Percentiles rank a stretch among this genome's conserved stretches.
These are phyloP conservation scores for Manihot esculenta DNA, from an alignment of 441 rosid genomes.

Conservation along the genomic window DNA sequence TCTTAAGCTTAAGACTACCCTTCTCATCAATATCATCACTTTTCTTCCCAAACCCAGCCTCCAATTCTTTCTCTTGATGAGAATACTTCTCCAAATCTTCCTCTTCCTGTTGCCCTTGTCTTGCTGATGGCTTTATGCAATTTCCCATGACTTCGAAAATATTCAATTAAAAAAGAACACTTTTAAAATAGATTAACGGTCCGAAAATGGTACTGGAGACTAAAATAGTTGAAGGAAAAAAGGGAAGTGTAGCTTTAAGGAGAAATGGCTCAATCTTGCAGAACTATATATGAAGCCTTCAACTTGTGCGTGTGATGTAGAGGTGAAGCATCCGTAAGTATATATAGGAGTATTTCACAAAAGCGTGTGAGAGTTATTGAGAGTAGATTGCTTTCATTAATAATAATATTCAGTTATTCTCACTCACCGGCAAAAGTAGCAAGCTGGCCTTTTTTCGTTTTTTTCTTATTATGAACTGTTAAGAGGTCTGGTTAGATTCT, in stretches of 20 bases:
- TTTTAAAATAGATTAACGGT: neutral
- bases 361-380: conserved; percentile 1
- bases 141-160: conserved; percentile 53
- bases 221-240: neutral
- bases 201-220: neutral
- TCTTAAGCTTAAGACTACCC: conserved; percentile 59
- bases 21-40: conserved; percentile 23
- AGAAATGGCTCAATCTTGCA: neutral
- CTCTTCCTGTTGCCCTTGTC: conserved; percentile 26
- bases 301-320: conserved; percentile 24
- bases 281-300: neutral
- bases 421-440: conserved; percentile 5
- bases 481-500: no score
- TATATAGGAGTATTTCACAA: conserved; percentile 20
- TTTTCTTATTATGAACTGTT: no score
- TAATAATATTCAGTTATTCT: neutral
- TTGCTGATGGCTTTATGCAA: conserved; percentile 45
- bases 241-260: neutral
- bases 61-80: conserved; percentile 4
- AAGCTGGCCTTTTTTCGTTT: neutral
- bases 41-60: conserved; percentile 18
- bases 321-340: neutral
- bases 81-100: conserved; percentile 2
- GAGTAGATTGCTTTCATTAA: neutral
- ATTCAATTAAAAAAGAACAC: neutral